A percentile compares a stretch with the other conserved stretches of the same genome.
Evolutionary conservation across 306 rosid genomes (phyloP).

Genomic region (Trifolium fragiferum): DNA sequence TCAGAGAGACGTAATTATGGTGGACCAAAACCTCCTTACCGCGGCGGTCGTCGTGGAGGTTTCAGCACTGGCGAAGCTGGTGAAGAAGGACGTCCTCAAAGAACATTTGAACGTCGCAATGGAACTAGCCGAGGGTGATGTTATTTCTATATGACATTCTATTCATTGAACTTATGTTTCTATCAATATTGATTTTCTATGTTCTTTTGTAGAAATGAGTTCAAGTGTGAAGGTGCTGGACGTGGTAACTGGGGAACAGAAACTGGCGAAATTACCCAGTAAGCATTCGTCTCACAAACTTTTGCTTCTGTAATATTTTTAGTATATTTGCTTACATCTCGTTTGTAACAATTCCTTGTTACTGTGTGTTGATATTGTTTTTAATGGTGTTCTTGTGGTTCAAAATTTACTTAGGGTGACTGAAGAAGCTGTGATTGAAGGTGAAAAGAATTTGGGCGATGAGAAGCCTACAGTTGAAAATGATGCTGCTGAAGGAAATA

Average conservation of each 20-base stretch:
- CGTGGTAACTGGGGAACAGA: conserved; percentile 96
- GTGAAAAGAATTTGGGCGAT: conserved; percentile 65
- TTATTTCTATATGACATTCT: background rate
- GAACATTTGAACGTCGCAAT: conserved; percentile 83
- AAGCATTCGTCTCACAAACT: conserved; percentile 12
- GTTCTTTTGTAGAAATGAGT: conserved; percentile 63
- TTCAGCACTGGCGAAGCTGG: conserved; percentile 73
- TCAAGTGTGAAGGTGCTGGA: conserved; percentile 89
- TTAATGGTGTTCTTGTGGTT: background rate
- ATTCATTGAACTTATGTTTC: background rate
- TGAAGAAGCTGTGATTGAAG: conserved; percentile 66
- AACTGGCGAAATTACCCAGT: conserved; percentile 73
- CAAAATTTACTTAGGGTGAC: conserved; percentile 53
- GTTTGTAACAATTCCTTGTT: background rate
- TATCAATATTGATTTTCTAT: conserved; percentile 8
- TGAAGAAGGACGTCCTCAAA: conserved; percentile 76
- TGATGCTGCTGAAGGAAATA: conserved; percentile 62
- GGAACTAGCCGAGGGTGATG: conserved; percentile 92
- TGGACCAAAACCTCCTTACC: conserved; percentile 70
- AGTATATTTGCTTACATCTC: background rate
- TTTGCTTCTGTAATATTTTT: background rate
- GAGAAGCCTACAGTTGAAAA: conserved; percentile 72
- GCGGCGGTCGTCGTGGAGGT: conserved; percentile 81
- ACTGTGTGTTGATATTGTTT: background rate
- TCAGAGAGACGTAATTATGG: conserved; percentile 72